These are phyloP conservation scores for Evernia prunastri DNA, from an alignment of 495 filamentous ascomycete genomes.

Conservation along the genomic window DNA sequence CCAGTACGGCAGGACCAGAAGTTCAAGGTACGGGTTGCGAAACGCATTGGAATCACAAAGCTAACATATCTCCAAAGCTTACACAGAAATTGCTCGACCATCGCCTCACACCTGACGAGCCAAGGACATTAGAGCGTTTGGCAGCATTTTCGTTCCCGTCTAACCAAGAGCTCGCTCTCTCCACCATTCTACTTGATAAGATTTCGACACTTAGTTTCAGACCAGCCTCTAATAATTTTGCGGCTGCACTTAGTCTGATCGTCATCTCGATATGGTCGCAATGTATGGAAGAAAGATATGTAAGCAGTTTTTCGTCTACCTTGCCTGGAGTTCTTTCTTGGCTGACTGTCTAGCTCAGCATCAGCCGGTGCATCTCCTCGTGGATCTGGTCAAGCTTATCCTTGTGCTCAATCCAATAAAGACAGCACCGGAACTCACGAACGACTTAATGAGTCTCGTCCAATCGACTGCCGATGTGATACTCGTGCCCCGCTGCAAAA, in stretches of 20 bases:
- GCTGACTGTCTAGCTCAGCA: constrained; percentile 21
- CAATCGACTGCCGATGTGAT: constrained; percentile 54
- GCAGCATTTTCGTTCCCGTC: constrained; percentile 49
- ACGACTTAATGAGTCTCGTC: constrained; percentile 47
- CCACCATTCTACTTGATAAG: constrained; percentile 52
- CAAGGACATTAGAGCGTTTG: constrained; percentile 52
- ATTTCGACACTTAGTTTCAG: constrained; percentile 34
- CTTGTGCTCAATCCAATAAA: constrained; percentile 44
- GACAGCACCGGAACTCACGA: constrained; percentile 43
- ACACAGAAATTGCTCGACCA: constrained; percentile 56
- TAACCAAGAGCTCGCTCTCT: constrained; percentile 44
- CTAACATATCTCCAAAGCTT: constrained; percentile 29
- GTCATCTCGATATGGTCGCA: constrained; percentile 56
- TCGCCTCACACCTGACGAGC: constrained; percentile 38
- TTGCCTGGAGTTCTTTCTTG: background rate
- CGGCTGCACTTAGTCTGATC: constrained; percentile 46
- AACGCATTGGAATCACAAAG: background rate
- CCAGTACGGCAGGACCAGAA: constrained; percentile 14
- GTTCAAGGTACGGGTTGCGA: constrained; percentile 13
- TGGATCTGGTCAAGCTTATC: constrained; percentile 49
- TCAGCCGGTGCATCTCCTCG: constrained; percentile 51
- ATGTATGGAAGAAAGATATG: constrained; percentile 53
- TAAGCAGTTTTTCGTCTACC: constrained; percentile 24
- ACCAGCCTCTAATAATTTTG: constrained; percentile 39
- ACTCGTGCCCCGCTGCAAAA: constrained; percentile 46